Evolutionary conservation across 78 protist genomes (phyloP).

Genomic region (Dictyostelium brefeldianum): DNA sequence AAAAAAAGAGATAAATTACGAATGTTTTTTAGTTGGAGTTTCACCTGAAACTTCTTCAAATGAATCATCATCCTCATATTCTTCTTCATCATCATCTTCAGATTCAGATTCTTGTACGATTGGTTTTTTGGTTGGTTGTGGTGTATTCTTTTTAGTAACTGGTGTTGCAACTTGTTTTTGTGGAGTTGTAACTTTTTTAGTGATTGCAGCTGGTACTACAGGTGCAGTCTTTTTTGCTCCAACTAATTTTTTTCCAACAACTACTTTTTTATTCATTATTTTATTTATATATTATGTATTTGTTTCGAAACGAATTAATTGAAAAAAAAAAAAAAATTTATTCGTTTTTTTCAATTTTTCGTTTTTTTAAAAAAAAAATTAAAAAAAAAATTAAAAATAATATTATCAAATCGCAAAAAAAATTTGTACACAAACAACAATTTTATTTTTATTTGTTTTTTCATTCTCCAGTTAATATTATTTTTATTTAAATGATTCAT

Average conservation of each 20-base stretch:
- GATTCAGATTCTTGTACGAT: constrained; percentile 6
- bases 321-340: too few species aligned
- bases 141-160: neutral
- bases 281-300: neutral
- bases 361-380: too few species aligned
- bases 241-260: constrained; percentile 28
- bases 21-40: neutral
- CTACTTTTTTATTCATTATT: neutral
- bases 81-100: constrained; percentile 14
- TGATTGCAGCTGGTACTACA: neutral
- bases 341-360: too few species aligned
- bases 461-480: too few species aligned
- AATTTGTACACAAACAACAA: too few species aligned
- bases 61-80: neutral
- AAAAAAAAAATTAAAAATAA: too few species aligned
- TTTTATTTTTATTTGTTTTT: too few species aligned
- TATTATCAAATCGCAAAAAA: too few species aligned
- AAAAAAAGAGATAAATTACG: too few species aligned
- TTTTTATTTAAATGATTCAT: too few species aligned
- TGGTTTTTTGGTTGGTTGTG: constrained; percentile 15
- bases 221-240: constrained; percentile 46
- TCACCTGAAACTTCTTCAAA: neutral
- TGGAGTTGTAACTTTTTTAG: neutral
- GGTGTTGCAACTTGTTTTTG: neutral
- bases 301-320: neutral